These are phyloP conservation scores for Fonsecaea pugnacius DNA, from an alignment of 2,329 filamentous ascomycete genomes.

Conservation along the genomic window DNA sequence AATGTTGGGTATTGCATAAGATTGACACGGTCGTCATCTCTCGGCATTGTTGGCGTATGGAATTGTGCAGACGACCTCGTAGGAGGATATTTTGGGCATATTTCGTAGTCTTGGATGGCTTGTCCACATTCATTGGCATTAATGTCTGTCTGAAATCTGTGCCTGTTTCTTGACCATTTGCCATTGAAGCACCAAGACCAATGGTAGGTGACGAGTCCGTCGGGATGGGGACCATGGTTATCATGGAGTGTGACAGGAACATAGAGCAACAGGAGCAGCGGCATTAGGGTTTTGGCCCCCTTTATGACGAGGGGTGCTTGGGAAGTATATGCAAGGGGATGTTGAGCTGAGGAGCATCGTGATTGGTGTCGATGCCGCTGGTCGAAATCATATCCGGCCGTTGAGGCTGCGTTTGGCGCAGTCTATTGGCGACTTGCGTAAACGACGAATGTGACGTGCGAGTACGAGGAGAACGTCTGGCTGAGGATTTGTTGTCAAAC, in stretches of 20 bases:
- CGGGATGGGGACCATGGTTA: background rate
- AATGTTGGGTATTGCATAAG: background rate
- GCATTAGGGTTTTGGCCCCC: conserved; percentile 9
- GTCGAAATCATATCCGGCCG: background rate
- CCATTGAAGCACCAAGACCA: background rate
- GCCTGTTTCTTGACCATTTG: background rate
- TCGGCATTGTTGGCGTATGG: background rate
- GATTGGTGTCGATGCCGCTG: conserved; percentile 30
- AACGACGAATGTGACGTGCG: background rate
- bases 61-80: background rate
- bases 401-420: conserved; percentile 3
- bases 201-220: background rate
- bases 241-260: background rate
- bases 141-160: background rate
- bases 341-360: conserved; percentile 8
- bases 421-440: conserved; percentile 12
- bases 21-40: background rate
- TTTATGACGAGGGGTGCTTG: conserved; percentile 1
- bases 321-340: conserved; percentile 9
- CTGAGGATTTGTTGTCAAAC: too few relatives aligned
- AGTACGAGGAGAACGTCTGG: too few relatives aligned
- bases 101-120: background rate
- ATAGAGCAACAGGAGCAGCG: background rate
- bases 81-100: background rate
- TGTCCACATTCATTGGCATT: background rate